A percentile compares a stretch with the other conserved stretches of the same genome.
These are phyloP conservation scores for Populus tremula DNA, from an alignment of 345 rosid species.

Conservation along the genomic window DNA sequence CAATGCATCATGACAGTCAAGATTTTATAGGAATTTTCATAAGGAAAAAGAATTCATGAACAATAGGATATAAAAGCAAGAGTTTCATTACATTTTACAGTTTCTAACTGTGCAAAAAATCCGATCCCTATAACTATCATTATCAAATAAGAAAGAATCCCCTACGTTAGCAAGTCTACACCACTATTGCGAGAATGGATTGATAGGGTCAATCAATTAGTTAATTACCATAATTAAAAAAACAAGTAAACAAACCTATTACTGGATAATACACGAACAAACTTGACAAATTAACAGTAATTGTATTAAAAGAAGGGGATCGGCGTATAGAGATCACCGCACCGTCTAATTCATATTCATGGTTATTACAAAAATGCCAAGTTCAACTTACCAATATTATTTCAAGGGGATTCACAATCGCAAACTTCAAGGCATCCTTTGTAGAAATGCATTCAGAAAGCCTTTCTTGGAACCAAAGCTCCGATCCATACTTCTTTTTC, in stretches of 20 bases:
- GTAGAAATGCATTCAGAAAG: slow-evolving; percentile 39
- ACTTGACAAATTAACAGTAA: too few relatives aligned
- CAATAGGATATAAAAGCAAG: not conserved
- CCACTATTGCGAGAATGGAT: too few relatives aligned
- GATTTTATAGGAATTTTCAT: not conserved
- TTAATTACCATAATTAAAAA: too few relatives aligned
- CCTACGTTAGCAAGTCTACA: not conserved
- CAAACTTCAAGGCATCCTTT: slow-evolving; percentile 72
- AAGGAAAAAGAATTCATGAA: too few relatives aligned
- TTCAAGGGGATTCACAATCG: slow-evolving; percentile 51
- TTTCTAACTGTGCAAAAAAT: not conserved
- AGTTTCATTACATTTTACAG: not conserved
- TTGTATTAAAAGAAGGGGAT: not conserved
- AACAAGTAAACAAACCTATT: too few relatives aligned
- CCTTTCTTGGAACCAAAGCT: slow-evolving; percentile 51
- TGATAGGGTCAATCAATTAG: too few relatives aligned
- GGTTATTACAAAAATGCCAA: not conserved
- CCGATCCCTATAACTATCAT: not conserved
- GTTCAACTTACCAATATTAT: slow-evolving; percentile 52
- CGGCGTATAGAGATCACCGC: not conserved
- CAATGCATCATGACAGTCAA: not conserved
- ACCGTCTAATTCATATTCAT: not conserved
- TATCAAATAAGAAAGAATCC: not conserved
- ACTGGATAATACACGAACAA: too few relatives aligned
- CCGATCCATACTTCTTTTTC: slow-evolving; percentile 54